Conservation (phyloP, 345 rosid species). For the Populus alba region DNA sequence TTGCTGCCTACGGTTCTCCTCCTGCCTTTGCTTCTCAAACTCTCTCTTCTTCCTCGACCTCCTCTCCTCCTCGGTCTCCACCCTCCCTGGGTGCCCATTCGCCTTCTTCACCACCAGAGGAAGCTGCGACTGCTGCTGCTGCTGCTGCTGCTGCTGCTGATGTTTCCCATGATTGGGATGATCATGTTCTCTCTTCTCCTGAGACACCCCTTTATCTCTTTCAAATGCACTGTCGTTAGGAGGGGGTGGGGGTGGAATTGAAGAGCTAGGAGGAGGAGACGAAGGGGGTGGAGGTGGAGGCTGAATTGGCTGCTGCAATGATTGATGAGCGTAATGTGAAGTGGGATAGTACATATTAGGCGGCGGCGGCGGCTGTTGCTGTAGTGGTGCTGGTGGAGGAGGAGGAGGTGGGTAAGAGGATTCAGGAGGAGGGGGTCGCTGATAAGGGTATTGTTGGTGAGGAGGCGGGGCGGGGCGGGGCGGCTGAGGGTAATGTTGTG, state of each 20-base stretch:
- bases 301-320: conserved; percentile 45
- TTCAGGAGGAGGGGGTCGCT: conserved; percentile 59
- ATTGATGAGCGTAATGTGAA: conserved; percentile 48
- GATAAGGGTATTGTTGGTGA: conserved; percentile 54
- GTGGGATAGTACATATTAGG: conserved; percentile 43
- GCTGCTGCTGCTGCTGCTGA: conserved; percentile 37
- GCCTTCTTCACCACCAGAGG: conserved; percentile 41
- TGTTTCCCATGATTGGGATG: conserved; percentile 37
- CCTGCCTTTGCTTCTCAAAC: conserved; percentile 78
- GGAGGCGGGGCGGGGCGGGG: conserved; percentile 26
- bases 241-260: conserved; percentile 78
- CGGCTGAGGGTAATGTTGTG: conserved; percentile 27
- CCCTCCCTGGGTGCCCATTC: conserved; percentile 46
- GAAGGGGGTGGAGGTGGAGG: conserved; percentile 61
- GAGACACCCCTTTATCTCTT: conserved; percentile 40
- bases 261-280: conserved; percentile 51
- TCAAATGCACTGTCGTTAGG: conserved; percentile 48
- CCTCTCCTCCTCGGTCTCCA: conserved; percentile 92
- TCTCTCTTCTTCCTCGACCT: conserved; percentile 88
- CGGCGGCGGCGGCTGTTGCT: conserved; percentile 26
- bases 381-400: conserved; percentile 33
- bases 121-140: conserved; percentile 45
- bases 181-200: conserved; percentile 54
- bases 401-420: conserved; percentile 60
- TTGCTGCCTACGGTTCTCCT: conserved; percentile 62